Percentiles rank a stretch among this genome's conserved stretches.
Evolutionary conservation across 164 flowering plant species (phyloP).

Genomic region (Magnolia officinalis): DNA sequence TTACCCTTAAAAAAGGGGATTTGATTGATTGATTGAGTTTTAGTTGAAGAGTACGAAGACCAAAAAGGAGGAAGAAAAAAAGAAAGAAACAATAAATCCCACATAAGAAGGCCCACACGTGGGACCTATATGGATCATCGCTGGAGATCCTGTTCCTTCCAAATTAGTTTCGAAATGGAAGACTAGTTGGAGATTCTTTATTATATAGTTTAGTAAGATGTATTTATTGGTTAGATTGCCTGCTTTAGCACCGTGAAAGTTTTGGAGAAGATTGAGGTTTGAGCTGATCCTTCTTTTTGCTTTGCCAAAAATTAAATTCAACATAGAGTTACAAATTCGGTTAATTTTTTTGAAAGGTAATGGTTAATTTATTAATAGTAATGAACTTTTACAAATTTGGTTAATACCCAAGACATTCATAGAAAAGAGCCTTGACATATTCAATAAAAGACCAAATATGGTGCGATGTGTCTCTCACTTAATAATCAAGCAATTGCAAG

Average conservation of each 20-base stretch:
- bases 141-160: not conserved
- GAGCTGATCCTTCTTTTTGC: too few species aligned
- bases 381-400: too few species aligned
- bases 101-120: not conserved
- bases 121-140: not conserved
- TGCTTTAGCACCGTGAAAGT: not conserved
- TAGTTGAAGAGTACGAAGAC: not conserved
- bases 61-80: not conserved
- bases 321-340: too few species aligned
- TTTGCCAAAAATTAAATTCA: too few species aligned
- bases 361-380: too few species aligned
- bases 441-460: too few species aligned
- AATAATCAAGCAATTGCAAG: not conserved
- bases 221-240: not conserved
- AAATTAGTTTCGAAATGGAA: not conserved
- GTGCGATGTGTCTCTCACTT: too few species aligned
- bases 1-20: not conserved
- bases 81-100: not conserved
- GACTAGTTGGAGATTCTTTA: not conserved
- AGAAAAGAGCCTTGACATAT: too few species aligned
- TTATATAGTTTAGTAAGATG: not conserved
- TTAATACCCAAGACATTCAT: too few species aligned
- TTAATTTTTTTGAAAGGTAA: too few species aligned
- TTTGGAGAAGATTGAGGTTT: too few species aligned
- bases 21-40: not conserved